These are phyloP conservation scores for Alternaria gansuensis DNA, from an alignment of 2,329 filamentous ascomycete species.

Conservation along the genomic window DNA sequence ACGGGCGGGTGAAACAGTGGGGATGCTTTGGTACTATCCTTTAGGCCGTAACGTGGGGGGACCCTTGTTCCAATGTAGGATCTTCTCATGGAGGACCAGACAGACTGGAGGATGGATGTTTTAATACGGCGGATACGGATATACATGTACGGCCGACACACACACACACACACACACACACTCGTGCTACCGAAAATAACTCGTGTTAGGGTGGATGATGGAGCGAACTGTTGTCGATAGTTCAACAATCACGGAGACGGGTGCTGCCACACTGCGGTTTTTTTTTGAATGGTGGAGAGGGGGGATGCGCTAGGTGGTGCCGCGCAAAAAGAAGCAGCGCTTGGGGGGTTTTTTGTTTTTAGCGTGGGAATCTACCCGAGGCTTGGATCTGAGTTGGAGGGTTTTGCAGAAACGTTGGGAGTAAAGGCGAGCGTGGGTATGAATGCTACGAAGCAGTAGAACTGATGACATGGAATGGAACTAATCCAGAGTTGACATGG, in stretches of 20 bases:
- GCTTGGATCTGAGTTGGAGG: background rate
- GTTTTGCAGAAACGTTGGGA: background rate
- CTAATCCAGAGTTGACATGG: background rate
- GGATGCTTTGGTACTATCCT: background rate
- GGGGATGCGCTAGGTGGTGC: background rate
- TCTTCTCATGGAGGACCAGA: background rate
- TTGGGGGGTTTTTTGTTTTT: background rate
- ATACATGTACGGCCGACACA: background rate
- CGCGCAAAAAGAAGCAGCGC: background rate
- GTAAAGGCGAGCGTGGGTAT: background rate
- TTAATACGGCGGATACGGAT: background rate
- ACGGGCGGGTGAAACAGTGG: background rate
- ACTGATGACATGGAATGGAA: background rate
- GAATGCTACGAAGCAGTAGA: too few species aligned
- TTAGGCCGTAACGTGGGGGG: background rate
- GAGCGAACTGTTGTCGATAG: background rate
- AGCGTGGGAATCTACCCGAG: background rate
- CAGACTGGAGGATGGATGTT: too few species aligned
- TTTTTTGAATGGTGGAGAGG: background rate
- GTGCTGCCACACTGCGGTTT: slow-evolving; percentile 1
- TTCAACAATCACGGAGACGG: slow-evolving; percentile 4
- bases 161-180: too few species aligned
- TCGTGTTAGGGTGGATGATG: background rate
- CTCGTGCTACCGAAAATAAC: background rate
- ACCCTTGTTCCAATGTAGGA: background rate